Evolutionary conservation across 495 filamentous ascomycete genomes (phyloP).

Genomic region (Pyronema omphalodes): DNA sequence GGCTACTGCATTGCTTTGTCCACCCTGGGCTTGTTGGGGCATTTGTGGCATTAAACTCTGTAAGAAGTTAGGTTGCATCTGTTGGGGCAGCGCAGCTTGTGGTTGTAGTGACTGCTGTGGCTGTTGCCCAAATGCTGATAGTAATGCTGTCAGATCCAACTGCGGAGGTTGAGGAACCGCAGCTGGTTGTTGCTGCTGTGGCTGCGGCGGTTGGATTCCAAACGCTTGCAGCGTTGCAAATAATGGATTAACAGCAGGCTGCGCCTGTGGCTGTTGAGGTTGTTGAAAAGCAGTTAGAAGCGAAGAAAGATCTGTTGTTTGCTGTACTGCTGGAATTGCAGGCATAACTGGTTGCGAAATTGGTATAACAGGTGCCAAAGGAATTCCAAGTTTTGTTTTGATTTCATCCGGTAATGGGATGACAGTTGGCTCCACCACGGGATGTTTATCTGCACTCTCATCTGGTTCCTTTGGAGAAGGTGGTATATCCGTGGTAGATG

Average conservation of each 20-base stretch:
- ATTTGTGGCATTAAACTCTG: background rate
- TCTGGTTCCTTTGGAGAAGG: constrained; percentile 21
- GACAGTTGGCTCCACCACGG: constrained; percentile 9
- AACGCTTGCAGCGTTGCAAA: constrained; percentile 2
- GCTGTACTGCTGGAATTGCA: constrained; percentile 9
- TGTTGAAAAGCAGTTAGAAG: constrained; percentile 19
- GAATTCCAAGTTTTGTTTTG: constrained; percentile 8
- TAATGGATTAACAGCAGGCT: background rate
- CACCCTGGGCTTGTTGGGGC: background rate
- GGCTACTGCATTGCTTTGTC: background rate
- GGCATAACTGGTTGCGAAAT: constrained; percentile 6
- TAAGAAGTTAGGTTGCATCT: constrained; percentile 1
- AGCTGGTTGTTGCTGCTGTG: constrained; percentile 1
- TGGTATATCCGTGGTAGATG: constrained; percentile 18
- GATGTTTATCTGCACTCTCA: constrained; percentile 7
- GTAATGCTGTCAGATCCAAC: constrained; percentile 1
- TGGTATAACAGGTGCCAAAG: background rate
- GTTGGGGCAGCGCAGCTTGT: background rate
- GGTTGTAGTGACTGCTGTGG: background rate
- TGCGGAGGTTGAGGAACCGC: background rate
- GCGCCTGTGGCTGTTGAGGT: constrained; percentile 6
- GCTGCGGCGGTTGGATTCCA: background rate
- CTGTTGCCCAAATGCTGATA: constrained; percentile 1
- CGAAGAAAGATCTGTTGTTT: constrained; percentile 15
- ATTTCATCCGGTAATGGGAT: constrained; percentile 21